phyloP scores from a whole-genome alignment of 495 filamentous ascomycete species.

The Bathelium albidoporum region DNA sequence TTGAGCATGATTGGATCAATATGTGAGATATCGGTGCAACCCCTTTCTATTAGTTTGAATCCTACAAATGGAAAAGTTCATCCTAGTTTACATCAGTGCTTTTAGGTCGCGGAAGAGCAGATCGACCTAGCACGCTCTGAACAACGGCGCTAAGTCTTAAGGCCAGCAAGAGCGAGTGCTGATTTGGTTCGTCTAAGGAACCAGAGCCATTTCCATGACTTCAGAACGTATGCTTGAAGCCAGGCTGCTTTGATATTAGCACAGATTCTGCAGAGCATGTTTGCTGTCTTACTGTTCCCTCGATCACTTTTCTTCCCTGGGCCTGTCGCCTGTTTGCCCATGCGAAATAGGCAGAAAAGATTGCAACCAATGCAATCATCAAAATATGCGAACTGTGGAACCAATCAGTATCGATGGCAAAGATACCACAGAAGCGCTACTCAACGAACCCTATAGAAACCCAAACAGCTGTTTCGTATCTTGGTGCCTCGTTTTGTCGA shows the following conservation, averaged over 20 bases:
- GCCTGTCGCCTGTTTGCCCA: conserved; percentile 45
- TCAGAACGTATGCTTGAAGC: conserved; percentile 16
- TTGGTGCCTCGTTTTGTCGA: conserved; percentile 53
- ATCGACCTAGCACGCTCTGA: too few species aligned
- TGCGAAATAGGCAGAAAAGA: conserved; percentile 55
- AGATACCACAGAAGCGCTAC: background rate
- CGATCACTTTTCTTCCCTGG: conserved; percentile 40
- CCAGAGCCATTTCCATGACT: background rate
- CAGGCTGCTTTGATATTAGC: background rate
- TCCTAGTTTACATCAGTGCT: too few species aligned
- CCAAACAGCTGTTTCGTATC: conserved; percentile 62
- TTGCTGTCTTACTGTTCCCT: conserved; percentile 37
- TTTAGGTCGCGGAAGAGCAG: too few species aligned
- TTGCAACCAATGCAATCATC: conserved; percentile 50
- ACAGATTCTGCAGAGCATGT: background rate
- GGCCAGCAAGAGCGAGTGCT: too few species aligned
- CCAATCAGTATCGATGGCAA: background rate
- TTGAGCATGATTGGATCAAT: too few species aligned
- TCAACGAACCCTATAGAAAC: conserved; percentile 52
- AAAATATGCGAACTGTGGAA: conserved; percentile 48
- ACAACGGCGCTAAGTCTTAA: too few species aligned
- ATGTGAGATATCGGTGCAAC: too few species aligned
- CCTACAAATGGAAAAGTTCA: too few species aligned
- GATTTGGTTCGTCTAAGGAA: too few species aligned
- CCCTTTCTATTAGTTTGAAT: too few species aligned